Conservation (phyloP, 495 filamentous ascomycete species). For the Parmelia sp. region DNA sequence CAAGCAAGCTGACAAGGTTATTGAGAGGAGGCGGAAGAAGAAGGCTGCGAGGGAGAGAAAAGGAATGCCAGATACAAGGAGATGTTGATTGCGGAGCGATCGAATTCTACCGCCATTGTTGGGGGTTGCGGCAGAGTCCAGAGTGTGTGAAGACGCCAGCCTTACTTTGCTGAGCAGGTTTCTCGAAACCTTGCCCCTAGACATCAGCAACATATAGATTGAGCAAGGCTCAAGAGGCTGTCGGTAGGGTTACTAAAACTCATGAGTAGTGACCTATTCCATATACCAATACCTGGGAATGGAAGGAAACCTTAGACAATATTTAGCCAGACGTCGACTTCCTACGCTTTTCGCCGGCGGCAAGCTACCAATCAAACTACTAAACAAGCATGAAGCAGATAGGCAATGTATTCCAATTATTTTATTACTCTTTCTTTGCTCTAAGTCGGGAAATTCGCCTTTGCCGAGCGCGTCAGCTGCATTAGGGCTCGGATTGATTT, state of each 20-base stretch:
- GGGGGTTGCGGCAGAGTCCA: not conserved
- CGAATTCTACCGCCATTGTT: not conserved
- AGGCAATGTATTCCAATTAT: not conserved
- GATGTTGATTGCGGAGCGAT: conserved; percentile 33
- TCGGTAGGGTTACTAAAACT: not conserved
- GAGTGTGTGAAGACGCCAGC: not conserved
- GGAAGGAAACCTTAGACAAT: not conserved
- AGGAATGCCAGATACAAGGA: conserved; percentile 62
- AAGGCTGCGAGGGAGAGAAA: conserved; percentile 70
- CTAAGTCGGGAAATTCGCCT: not conserved
- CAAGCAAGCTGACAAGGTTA: conserved; percentile 68
- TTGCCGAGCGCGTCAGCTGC: not conserved
- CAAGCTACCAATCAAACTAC: not conserved
- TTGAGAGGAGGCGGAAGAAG: conserved; percentile 85
- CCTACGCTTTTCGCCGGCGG: not conserved
- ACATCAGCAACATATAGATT: not conserved
- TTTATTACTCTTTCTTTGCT: not conserved
- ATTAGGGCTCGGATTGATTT: not conserved
- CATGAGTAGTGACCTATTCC: not conserved
- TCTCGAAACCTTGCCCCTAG: not conserved
- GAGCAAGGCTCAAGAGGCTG: not conserved
- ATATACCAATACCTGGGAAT: not conserved
- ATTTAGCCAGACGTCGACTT: not conserved
- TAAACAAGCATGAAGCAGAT: not conserved
- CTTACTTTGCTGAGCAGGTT: not conserved